These are phyloP conservation scores for Penicillium corylophilum DNA, from an alignment of 2,329 filamentous ascomycete genomes.

Conservation along the genomic window DNA sequence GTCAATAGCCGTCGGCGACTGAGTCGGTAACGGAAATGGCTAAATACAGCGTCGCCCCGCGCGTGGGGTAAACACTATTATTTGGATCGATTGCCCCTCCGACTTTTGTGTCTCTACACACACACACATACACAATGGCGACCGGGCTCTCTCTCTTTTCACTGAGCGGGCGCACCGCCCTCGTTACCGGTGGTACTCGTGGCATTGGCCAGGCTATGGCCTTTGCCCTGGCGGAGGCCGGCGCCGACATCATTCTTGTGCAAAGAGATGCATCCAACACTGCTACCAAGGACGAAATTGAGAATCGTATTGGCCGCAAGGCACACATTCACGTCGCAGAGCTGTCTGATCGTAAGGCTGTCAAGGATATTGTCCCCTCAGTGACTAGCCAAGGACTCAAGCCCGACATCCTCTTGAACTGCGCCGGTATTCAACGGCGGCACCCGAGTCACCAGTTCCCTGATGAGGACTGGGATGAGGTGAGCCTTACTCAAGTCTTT, in stretches of 20 bases:
- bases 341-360: constrained; percentile 42
- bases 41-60: constrained; percentile 4
- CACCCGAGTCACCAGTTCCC: constrained; percentile 76
- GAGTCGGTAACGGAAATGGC: constrained; percentile 12
- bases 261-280: constrained; percentile 51
- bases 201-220: constrained; percentile 51
- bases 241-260: constrained; percentile 47
- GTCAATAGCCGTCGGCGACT: constrained; percentile 23
- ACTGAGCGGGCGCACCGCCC: constrained; percentile 42
- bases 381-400: constrained; percentile 49
- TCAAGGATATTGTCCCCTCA: constrained; percentile 42
- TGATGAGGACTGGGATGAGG: constrained; percentile 71
- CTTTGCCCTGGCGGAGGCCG: constrained; percentile 47
- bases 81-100: constrained; percentile 2
- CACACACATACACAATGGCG: constrained; percentile 26
- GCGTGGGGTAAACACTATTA: constrained; percentile 11
- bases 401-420: constrained; percentile 79
- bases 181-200: constrained; percentile 49
- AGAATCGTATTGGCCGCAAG: constrained; percentile 40
- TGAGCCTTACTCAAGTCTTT: constrained; percentile 26
- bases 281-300: constrained; percentile 43
- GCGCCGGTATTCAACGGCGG: constrained; percentile 79
- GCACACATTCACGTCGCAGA: constrained; percentile 47
- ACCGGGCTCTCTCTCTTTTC: constrained; percentile 38
- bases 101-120: not conserved